A percentile compares a stretch with the other conserved stretches of the same genome.
phyloP scores from a whole-genome alignment of 2,329 filamentous ascomycete species.

The Sclerotinia glacialis region DNA sequence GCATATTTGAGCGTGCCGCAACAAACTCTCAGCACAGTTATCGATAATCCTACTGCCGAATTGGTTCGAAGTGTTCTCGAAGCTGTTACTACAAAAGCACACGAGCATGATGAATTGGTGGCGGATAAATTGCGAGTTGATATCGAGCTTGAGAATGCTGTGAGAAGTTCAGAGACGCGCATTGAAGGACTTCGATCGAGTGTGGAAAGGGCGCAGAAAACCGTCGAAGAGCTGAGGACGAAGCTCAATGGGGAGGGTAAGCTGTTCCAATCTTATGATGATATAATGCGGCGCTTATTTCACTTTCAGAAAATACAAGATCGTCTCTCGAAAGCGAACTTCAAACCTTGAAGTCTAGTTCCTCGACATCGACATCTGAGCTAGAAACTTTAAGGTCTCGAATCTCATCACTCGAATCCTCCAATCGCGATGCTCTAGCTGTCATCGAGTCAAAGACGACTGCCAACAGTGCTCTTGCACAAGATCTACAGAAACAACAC shows the following conservation, averaged over 20 bases:
- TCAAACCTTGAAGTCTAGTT: conserved; percentile 71
- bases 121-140: conserved; percentile 86
- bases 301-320: conserved; percentile 66
- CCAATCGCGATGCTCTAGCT: conserved; percentile 85
- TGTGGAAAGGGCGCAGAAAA: conserved; percentile 78
- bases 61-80: conserved; percentile 73
- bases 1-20: conserved; percentile 68
- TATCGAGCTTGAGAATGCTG: conserved; percentile 88
- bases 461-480: conserved; percentile 79
- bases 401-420: conserved; percentile 81
- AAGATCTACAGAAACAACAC: conserved; percentile 85
- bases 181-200: conserved; percentile 77
- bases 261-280: neutral
- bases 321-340: conserved; percentile 79
- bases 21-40: conserved; percentile 57
- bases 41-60: conserved; percentile 70
- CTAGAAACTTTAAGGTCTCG: conserved; percentile 75
- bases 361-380: conserved; percentile 70
- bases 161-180: conserved; percentile 79
- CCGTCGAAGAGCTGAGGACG: conserved; percentile 75
- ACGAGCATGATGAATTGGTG: conserved; percentile 76
- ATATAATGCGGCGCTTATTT: conserved; percentile 19
- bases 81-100: conserved; percentile 73
- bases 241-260: conserved; percentile 81
- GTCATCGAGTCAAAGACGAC: conserved; percentile 87